Conservation (phyloP, 2,329 filamentous ascomycete genomes). For the Exophiala sp. region DNA sequence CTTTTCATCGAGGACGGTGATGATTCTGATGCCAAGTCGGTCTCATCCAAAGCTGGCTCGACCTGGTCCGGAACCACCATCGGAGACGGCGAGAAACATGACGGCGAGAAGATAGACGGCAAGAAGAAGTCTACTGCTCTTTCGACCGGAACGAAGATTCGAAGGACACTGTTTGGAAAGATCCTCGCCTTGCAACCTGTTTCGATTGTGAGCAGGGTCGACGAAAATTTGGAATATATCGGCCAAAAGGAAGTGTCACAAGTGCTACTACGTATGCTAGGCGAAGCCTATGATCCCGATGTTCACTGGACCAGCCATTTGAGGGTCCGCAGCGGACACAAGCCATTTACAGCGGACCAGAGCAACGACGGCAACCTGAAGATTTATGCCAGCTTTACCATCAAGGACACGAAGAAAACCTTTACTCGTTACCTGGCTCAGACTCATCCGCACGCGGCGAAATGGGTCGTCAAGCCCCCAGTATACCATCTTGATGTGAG, state of each 20-base stretch:
- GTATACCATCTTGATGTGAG: slow-evolving; percentile 9
- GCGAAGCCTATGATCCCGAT: slow-evolving; percentile 1
- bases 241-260: slow-evolving; percentile 8
- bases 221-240: slow-evolving; percentile 4
- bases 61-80: slow-evolving; percentile 5
- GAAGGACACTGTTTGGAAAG: neutral
- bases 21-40: slow-evolving; percentile 3
- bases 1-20: slow-evolving; percentile 6
- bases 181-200: too few relatives aligned
- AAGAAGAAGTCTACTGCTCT: neutral
- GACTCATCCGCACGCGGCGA: neutral
- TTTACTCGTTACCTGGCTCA: slow-evolving; percentile 6
- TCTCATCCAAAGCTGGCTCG: neutral
- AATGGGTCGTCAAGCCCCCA: slow-evolving; percentile 5
- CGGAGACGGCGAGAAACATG: neutral
- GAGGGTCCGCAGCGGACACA: slow-evolving; percentile 2
- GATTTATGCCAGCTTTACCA: slow-evolving; percentile 6
- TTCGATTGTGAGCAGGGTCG: neutral
- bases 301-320: slow-evolving; percentile 4
- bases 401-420: slow-evolving; percentile 1
- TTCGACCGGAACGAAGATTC: neutral
- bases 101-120: too few relatives aligned
- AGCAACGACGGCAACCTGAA: slow-evolving; percentile 2
- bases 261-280: slow-evolving; percentile 5
- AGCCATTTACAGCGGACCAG: neutral